Percentiles rank a stretch among this genome's conserved stretches.
Evolutionary conservation across 495 filamentous ascomycete species (phyloP).

Genomic region (Penicillium turbatum): DNA sequence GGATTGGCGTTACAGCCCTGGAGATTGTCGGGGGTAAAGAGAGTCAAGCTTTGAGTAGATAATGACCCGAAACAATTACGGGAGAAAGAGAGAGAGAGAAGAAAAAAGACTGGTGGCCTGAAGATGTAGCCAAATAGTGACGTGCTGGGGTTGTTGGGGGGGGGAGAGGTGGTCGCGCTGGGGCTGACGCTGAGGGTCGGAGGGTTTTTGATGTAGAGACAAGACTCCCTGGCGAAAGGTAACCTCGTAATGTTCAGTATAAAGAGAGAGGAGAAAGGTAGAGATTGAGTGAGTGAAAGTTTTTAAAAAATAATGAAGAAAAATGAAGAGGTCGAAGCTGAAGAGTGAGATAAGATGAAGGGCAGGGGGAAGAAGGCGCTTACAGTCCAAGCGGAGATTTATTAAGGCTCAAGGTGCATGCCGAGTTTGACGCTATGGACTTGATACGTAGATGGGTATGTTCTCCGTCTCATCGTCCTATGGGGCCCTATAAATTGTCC

Average conservation of each 20-base stretch:
- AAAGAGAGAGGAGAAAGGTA: conserved; percentile 14
- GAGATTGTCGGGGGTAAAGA: conserved; percentile 11
- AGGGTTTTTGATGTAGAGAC: not conserved
- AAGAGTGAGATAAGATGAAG: conserved; percentile 11
- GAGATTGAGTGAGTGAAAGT: conserved; percentile 5
- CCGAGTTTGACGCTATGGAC: conserved; percentile 2
- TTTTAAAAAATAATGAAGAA: conserved; percentile 1
- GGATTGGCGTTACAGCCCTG: conserved; percentile 6
- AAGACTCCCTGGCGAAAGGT: not conserved
- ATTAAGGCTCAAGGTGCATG: conserved; percentile 7
- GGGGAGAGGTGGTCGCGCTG: conserved; percentile 17
- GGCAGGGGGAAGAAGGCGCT: conserved; percentile 5
- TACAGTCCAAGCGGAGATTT: conserved; percentile 11
- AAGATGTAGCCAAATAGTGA: conserved; percentile 20
- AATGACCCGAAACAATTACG: conserved; percentile 16
- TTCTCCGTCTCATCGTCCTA: conserved; percentile 10
- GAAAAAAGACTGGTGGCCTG: conserved; percentile 10
- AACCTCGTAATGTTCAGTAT: not conserved
- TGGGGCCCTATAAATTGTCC: not conserved
- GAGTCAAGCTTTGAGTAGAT: conserved; percentile 15
- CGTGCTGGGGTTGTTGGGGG: conserved; percentile 15
- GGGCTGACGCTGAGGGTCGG: conserved; percentile 15
- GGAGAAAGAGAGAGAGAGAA: not conserved
- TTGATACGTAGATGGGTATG: conserved; percentile 6
- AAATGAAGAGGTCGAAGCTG: conserved; percentile 7